Conservation (phyloP, 208 protist genomes). For the Trypanosomatidae sp. region DNA sequence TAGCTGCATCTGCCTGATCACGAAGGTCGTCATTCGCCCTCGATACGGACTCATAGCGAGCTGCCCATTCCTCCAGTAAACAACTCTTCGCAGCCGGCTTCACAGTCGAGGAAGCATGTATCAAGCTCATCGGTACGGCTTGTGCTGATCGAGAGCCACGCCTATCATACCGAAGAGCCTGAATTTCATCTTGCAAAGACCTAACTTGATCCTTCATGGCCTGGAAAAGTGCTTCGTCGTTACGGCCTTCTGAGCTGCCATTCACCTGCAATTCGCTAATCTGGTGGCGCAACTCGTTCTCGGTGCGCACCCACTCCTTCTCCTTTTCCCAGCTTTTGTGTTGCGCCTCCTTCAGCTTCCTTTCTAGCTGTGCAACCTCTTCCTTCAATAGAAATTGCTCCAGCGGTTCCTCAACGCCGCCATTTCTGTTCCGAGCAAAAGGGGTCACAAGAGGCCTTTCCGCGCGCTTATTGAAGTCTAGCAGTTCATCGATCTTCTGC, state of each 20-base stretch:
- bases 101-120: not conserved
- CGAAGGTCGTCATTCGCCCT: conserved; percentile 47
- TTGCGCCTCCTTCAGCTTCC: conserved; percentile 55
- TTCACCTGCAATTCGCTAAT: conserved; percentile 33
- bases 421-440: not conserved
- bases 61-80: conserved; percentile 6
- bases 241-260: conserved; percentile 25
- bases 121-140: not conserved
- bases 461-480: conserved; percentile 24
- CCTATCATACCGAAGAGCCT: conserved; percentile 20
- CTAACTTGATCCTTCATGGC: conserved; percentile 64
- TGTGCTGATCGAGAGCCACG: conserved; percentile 8
- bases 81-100: not conserved
- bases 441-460: conserved; percentile 1
- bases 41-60: conserved; percentile 16
- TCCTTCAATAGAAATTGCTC: conserved; percentile 67
- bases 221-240: conserved; percentile 56
- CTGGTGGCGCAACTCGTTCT: conserved; percentile 36
- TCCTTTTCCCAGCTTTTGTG: conserved; percentile 66
- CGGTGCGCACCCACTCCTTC: conserved; percentile 50
- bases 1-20: conserved; percentile 43
- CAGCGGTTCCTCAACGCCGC: conserved; percentile 22
- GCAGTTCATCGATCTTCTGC: conserved; percentile 53
- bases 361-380: conserved; percentile 70
- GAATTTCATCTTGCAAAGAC: conserved; percentile 28